These are phyloP conservation scores for Cordyceps farinosa DNA, from an alignment of 2,329 filamentous ascomycete genomes.

Conservation along the genomic window DNA sequence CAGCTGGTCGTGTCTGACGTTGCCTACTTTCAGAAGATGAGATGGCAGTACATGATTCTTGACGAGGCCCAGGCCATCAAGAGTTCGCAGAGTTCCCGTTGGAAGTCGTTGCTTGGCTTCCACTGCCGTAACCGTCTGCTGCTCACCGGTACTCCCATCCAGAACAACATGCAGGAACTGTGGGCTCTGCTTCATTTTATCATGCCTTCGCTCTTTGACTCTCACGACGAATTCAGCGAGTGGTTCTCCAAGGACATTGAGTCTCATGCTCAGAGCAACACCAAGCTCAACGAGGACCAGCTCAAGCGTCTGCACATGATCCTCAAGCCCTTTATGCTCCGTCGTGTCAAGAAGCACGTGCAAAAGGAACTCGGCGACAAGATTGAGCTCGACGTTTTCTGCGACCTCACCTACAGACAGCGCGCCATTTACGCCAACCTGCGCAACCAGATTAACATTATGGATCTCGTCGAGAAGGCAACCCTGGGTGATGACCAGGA, in stretches of 20 bases:
- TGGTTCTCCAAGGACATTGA: constrained; percentile 97
- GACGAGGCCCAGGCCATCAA: constrained; percentile 99
- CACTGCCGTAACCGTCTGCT: constrained; percentile 92
- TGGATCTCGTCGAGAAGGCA: constrained; percentile 97
- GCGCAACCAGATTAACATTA: constrained; percentile 95
- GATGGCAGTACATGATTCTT: constrained; percentile 99
- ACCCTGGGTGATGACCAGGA: constrained; percentile 92
- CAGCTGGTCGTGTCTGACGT: constrained; percentile 95
- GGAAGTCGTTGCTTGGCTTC: constrained; percentile 93
- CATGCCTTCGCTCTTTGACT: constrained; percentile 98
- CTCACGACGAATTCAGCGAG: constrained; percentile 87
- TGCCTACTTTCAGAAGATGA: constrained; percentile 97
- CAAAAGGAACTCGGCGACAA: constrained; percentile 99
- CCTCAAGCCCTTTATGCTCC: constrained; percentile 97
- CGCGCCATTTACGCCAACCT: constrained; percentile 89
- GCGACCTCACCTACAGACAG: constrained; percentile 93
- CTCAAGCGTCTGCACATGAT: constrained; percentile 98
- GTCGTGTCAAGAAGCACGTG: constrained; percentile 98
- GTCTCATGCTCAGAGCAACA: constrained; percentile 97
- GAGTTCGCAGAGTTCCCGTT: constrained; percentile 90
- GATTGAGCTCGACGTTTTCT: constrained; percentile 95
- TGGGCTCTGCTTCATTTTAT: constrained; percentile 99
- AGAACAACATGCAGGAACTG: constrained; percentile 99
- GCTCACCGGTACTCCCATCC: constrained; percentile 93
- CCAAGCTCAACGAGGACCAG: constrained; percentile 98